phyloP scores from a whole-genome alignment of 345 rosid genomes.

The Citrus sp. region DNA sequence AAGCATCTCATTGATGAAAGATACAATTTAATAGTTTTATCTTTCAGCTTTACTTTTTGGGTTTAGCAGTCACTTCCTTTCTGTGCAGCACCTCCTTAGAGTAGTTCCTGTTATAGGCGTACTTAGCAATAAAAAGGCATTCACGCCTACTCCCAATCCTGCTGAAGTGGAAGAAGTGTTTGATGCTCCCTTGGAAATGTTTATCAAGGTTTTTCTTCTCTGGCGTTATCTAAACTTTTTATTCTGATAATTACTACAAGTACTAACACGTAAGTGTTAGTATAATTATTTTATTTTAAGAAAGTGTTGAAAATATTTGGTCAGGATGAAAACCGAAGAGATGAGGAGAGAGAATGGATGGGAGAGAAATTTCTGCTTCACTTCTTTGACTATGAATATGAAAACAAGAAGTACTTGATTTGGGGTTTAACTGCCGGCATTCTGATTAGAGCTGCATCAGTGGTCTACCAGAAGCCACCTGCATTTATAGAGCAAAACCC shows the following conservation, averaged over 20 bases:
- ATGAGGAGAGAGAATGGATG: conserved; percentile 71
- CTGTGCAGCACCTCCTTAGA: conserved; percentile 81
- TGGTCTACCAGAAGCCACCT: conserved; percentile 54
- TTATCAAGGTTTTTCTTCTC: conserved; percentile 57
- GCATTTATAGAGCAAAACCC: conserved; percentile 63
- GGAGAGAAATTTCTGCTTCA: conserved; percentile 60
- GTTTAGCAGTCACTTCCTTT: conserved; percentile 13
- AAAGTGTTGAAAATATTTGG: conserved; percentile 9
- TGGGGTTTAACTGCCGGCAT: conserved; percentile 80
- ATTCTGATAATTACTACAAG: neutral
- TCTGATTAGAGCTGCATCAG: conserved; percentile 72
- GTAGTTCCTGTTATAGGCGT: conserved; percentile 88
- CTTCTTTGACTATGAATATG: conserved; percentile 54
- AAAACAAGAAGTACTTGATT: conserved; percentile 45
- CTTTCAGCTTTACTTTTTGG: neutral
- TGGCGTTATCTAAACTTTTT: conserved; percentile 6
- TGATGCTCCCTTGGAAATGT: conserved; percentile 94
- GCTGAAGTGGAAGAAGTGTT: conserved; percentile 86
- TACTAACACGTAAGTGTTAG: neutral
- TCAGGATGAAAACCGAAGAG: conserved; percentile 72
- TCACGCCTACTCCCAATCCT: conserved; percentile 66
- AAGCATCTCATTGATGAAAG: neutral
- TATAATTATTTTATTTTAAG: neutral
- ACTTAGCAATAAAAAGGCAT: conserved; percentile 46
- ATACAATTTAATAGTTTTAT: neutral